Percentiles rank a stretch among this genome's conserved stretches.
Conservation (phyloP, 2,329 filamentous ascomycete species). For the Nannizzia gypsea region DNA sequence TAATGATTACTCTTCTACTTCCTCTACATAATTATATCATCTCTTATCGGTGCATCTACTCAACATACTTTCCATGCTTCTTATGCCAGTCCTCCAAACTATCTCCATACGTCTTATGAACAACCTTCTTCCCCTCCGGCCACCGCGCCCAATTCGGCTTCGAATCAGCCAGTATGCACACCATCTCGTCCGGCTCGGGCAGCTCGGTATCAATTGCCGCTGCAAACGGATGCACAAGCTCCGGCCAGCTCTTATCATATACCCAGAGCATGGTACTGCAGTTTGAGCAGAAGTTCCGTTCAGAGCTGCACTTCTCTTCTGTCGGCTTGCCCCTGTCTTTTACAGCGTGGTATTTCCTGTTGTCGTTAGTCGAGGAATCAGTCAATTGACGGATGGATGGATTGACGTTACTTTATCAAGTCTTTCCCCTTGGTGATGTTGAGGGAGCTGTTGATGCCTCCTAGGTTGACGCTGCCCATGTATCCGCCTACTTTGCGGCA, state of each 20-base stretch:
- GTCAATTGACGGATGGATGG: no score
- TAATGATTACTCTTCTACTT: neutral
- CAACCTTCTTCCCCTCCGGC: conserved; percentile 38
- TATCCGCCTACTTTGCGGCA: conserved; percentile 39
- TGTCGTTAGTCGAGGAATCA: neutral
- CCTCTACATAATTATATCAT: no score
- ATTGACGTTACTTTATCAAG: conserved; percentile 32
- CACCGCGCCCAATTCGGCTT: conserved; percentile 38
- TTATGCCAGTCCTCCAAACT: conserved; percentile 39
- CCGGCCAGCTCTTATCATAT: conserved; percentile 38
- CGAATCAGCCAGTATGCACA: conserved; percentile 34
- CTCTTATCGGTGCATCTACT: no score
- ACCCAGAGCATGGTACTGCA: conserved; percentile 40
- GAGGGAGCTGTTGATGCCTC: conserved; percentile 33
- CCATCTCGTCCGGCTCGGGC: conserved; percentile 36
- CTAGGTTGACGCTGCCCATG: conserved; percentile 36
- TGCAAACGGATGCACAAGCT: conserved; percentile 40
- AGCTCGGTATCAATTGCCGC: conserved; percentile 39
- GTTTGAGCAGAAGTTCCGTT: conserved; percentile 38
- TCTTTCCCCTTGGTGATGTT: conserved; percentile 33
- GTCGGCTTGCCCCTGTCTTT: conserved; percentile 33
- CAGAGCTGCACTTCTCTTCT: conserved; percentile 30
- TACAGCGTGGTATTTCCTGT: conserved; percentile 36
- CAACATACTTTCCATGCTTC: conserved; percentile 27
- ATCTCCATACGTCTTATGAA: conserved; percentile 30